phyloP scores from a whole-genome alignment of 352 stramenopile genomes.

The Aphanomyces astaci region DNA sequence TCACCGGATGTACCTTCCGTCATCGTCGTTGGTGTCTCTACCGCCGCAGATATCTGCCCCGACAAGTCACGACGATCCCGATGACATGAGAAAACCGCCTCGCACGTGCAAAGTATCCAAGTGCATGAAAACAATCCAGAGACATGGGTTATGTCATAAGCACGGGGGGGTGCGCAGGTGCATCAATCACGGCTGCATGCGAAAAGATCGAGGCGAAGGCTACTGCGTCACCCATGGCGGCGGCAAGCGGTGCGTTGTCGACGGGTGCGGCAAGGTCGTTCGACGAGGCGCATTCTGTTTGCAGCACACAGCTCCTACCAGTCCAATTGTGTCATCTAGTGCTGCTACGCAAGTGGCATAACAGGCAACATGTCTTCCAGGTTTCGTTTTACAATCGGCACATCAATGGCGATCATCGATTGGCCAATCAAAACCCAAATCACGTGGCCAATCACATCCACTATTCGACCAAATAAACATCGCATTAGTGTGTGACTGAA shows the following conservation, averaged over 20 bases:
- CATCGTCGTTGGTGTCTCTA: background rate
- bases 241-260: conserved; percentile 36
- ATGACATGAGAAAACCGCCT: conserved; percentile 6
- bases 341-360: background rate
- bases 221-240: conserved; percentile 56
- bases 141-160: conserved; percentile 20
- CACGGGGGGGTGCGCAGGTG: conserved; percentile 15
- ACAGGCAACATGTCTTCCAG: too few relatives aligned
- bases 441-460: too few relatives aligned
- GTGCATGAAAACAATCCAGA: conserved; percentile 20
- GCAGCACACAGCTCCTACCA: background rate
- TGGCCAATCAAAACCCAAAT: too few relatives aligned
- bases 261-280: conserved; percentile 15
- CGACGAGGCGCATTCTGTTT: conserved; percentile 14
- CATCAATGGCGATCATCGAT: too few relatives aligned
- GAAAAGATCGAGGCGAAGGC: conserved; percentile 26
- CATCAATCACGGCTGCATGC: conserved; percentile 14
- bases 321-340: background rate
- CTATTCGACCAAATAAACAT: too few relatives aligned
- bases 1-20: too few relatives aligned
- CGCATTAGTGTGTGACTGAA: too few relatives aligned
- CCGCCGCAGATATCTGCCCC: background rate
- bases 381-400: too few relatives aligned
- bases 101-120: conserved; percentile 20
- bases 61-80: background rate